A percentile compares a stretch with the other conserved stretches of the same genome.
These are phyloP conservation scores for Pseudogymnoascus sp. DNA, from an alignment of 2,329 filamentous ascomycete species.

Conservation along the genomic window DNA sequence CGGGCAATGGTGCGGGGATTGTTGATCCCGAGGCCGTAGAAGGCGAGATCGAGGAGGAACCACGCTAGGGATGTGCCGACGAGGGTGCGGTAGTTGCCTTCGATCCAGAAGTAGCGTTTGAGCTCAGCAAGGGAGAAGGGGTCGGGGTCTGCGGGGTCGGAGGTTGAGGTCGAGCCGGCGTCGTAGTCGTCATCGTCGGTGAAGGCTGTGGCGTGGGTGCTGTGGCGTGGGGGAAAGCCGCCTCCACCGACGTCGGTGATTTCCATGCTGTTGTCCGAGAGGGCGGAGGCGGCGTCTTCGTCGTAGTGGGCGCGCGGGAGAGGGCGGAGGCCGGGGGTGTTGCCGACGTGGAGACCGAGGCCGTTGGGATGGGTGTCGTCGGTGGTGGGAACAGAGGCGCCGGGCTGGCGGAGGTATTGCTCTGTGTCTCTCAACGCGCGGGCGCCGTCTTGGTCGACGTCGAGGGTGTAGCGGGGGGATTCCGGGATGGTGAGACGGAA, in stretches of 20 bases:
- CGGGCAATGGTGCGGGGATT: slow-evolving; percentile 62
- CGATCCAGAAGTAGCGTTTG: slow-evolving; percentile 50
- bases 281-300: neutral
- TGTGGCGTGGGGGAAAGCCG: neutral
- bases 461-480: slow-evolving; percentile 55
- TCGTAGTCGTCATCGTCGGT: neutral
- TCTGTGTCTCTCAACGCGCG: slow-evolving; percentile 48
- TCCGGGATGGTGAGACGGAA: slow-evolving; percentile 61
- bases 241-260: neutral
- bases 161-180: slow-evolving; percentile 34
- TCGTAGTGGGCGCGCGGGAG: neutral
- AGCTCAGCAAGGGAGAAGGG: slow-evolving; percentile 51
- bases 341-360: neutral
- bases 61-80: slow-evolving; percentile 71
- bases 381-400: neutral
- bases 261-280: neutral
- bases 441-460: slow-evolving; percentile 53
- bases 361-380: neutral
- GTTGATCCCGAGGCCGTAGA: slow-evolving; percentile 64
- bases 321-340: neutral
- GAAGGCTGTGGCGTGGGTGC: neutral
- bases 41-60: slow-evolving; percentile 62
- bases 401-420: neutral
- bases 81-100: slow-evolving; percentile 66
- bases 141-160: slow-evolving; percentile 57